Base-by-base conservation (phyloP, 371 early-diverging fungal species). In the Ecytonucleospora hepatopenaei region DNA sequence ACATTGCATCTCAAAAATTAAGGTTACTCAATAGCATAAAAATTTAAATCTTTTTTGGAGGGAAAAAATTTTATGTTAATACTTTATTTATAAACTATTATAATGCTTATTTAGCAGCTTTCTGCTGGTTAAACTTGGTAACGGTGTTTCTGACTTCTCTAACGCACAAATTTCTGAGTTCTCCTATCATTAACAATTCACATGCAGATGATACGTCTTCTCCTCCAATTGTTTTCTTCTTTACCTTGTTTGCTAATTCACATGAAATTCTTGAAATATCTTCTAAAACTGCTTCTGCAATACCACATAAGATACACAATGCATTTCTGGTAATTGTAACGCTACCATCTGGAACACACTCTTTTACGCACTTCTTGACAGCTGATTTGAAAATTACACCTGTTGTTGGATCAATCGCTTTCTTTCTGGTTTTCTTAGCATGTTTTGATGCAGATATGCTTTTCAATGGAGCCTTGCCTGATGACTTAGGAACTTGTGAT, bases 211-310 rank as follows among this genome's bases (percentile, higher is more conserved):
- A 48, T 27, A 79, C 69, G 31, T 79, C 80, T 53, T 79, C 80
- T 17, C 70, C 73, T 49, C 75, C 76, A 21, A 79, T 67, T n/a
- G 80, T 79, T 27, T 77, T 72, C 54, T 77, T 79, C 24, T 69
- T 69, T 23, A 75, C 77, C 59, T 79, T 79, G 53, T 69, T 65
- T 49, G 75, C 72, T 15, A 79, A 65, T 26, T 71, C 75, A 27
- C 48, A 64, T 5, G 75, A 71, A 26, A 58, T 65, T 0, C 63
- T 48, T 1, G 73, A 60, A 30, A 63, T 40, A 28, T 48, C 73
- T 15, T 73, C 75, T 30, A 75, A 59, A 28, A 79, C 59, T 40
- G 75, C 74, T 30, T 64, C 61, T 21, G 74, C 66, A 35, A 79
- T 79, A 35, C 71, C 75, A 60, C 76, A 79, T 2, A 79, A 63